phyloP scores from a whole-genome alignment of 2,329 filamentous ascomycete genomes.

The Penicillium frequentans region DNA sequence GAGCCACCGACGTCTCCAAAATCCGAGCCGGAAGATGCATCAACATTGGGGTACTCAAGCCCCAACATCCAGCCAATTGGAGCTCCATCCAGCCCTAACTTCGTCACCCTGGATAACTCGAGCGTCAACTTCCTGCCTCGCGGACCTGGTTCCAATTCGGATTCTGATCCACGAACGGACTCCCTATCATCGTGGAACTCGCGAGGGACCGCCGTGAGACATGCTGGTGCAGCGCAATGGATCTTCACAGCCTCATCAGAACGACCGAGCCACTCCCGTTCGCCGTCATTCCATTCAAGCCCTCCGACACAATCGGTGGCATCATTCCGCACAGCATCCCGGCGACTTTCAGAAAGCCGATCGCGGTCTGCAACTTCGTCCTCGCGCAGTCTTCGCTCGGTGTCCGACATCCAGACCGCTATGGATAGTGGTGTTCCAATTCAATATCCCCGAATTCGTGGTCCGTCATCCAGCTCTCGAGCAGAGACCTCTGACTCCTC shows the following conservation, averaged over 20 bases:
- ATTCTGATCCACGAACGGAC: constrained; percentile 35
- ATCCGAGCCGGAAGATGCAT: constrained; percentile 19
- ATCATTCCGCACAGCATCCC: constrained; percentile 37
- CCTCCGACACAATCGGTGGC: constrained; percentile 35
- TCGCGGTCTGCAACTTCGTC: constrained; percentile 37
- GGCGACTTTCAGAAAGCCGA: constrained; percentile 27
- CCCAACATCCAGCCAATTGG: constrained; percentile 37
- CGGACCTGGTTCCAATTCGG: constrained; percentile 32
- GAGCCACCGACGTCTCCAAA: constrained; percentile 30
- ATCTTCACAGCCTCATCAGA: constrained; percentile 35
- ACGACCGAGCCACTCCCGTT: constrained; percentile 29
- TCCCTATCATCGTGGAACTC: constrained; percentile 44
- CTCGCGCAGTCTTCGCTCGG: constrained; percentile 32
- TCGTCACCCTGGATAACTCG: constrained; percentile 40
- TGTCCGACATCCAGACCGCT: constrained; percentile 38
- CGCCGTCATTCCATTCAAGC: constrained; percentile 41
- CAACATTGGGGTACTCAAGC: constrained; percentile 36
- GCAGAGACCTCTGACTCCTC: constrained; percentile 34
- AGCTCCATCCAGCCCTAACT: constrained; percentile 36
- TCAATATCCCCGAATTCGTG: constrained; percentile 40
- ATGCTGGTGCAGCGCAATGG: constrained; percentile 35
- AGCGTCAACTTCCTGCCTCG: constrained; percentile 39
- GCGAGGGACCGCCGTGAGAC: constrained; percentile 42
- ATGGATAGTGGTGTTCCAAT: constrained; percentile 38
- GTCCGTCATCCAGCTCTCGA: constrained; percentile 42